phyloP scores from a whole-genome alignment of 805 yeast genomes.

The Candida nanaspora region DNA sequence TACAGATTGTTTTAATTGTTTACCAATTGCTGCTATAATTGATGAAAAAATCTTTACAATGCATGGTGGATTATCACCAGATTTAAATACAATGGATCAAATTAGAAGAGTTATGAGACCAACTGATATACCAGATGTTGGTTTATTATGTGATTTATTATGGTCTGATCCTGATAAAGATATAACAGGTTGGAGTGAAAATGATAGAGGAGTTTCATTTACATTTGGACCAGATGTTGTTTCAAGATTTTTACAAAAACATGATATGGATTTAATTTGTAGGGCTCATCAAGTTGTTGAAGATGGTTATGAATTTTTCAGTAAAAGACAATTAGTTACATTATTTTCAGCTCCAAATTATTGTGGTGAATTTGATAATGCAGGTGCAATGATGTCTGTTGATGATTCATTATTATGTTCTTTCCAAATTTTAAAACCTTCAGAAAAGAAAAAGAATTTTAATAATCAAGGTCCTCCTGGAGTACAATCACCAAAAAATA shows the following conservation, averaged over 20 bases:
- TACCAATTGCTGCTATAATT: conserved; percentile 96
- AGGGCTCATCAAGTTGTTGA: conserved; percentile 99
- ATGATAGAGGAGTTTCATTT: conserved; percentile 97
- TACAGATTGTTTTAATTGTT: conserved; percentile 96
- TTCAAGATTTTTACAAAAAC: conserved; percentile 90
- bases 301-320: conserved; percentile 96
- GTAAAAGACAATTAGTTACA: conserved; percentile 93
- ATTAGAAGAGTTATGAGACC: conserved; percentile 99
- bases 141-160: conserved; percentile 87
- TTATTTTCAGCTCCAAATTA: conserved; percentile 95
- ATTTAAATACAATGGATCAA: conserved; percentile 96
- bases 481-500: conserved; percentile 19
- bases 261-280: conserved; percentile 96
- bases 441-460: conserved; percentile 86
- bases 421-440: conserved; percentile 94
- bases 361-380: conserved; percentile 98
- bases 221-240: conserved; percentile 99
- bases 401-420: conserved; percentile 95
- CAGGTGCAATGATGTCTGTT: conserved; percentile 99
- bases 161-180: conserved; percentile 99
- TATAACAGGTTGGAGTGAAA: conserved; percentile 97
- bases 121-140: conserved; percentile 97
- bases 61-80: conserved; percentile 99
- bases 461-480: conserved; percentile 10
- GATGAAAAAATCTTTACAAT: conserved; percentile 97